Evolutionary conservation across 768 basidiomycete genomes (phyloP).

Genomic region (Amanita brunnescens): DNA sequence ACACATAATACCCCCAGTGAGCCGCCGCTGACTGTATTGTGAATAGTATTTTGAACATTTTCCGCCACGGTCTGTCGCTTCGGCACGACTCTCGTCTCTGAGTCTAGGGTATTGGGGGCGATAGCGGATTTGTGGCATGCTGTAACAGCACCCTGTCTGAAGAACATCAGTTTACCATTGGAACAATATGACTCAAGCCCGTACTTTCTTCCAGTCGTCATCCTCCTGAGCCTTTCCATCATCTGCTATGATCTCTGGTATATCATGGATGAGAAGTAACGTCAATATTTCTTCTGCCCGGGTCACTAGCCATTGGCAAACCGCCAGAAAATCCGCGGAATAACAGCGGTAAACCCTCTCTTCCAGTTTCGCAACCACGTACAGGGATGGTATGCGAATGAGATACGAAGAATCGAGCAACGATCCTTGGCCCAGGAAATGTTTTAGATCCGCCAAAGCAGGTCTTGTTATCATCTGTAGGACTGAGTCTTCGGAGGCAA

Average conservation of each 20-base stretch:
- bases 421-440: background rate
- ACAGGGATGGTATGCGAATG: background rate
- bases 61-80: background rate
- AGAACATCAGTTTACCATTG: conserved; percentile 1
- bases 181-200: conserved; percentile 2
- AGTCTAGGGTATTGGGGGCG: conserved; percentile 18
- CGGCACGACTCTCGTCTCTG: no score
- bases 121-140: conserved; percentile 20
- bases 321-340: no score
- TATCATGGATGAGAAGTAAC: background rate
- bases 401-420: background rate
- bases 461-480: conserved; percentile 8
- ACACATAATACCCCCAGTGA: background rate
- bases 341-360: no score
- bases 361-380: no score
- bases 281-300: background rate
- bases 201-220: background rate
- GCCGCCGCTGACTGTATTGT: background rate
- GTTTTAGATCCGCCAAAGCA: conserved; percentile 8
- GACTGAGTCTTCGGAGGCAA: conserved; percentile 17
- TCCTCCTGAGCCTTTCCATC: background rate
- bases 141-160: conserved; percentile 23
- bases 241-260: background rate
- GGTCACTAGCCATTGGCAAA: background rate
- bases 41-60: background rate